Base-by-base conservation (phyloP, 179 eudicot genomes). In the Patellifolia procumbens region DNA sequence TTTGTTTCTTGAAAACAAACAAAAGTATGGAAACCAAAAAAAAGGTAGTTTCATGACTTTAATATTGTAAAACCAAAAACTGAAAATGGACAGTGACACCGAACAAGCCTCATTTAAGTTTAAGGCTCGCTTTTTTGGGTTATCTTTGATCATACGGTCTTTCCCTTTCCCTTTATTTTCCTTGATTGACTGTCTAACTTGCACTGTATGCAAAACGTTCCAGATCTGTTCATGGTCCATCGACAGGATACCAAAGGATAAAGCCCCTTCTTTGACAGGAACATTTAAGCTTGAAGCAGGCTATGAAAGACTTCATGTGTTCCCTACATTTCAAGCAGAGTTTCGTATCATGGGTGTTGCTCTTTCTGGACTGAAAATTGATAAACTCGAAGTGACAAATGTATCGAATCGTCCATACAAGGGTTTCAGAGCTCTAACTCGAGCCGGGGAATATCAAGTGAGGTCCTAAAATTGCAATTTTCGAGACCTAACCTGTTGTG, bases 141-240 rank as follows among this genome's bases (percentile, higher is more conserved):
- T 65, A 58, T 13, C n/a, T 62, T 62, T 62, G n/a, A 31, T 28
- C 51, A 29, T 13, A 34, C 34, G 62, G n/a, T 35, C 11, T 22
- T 8, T 42, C 9, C 1, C 22, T 24, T 42, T 68, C n/a, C 34
- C 32, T 6, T 7, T 48, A 24, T 0, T 42, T 12, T 67, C 3
- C 7, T 68, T 46, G 31, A 3, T 15, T 17, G 32, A 10, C 45
- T 11, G 12, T 34, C 45, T 65, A 46, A 70, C 39, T 59, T 12
- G 35, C 2, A n/a, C 48, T 43, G 26, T 48, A 8, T 31, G 28
- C 48, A 52, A 74, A 77, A 55, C 11, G 45, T 80, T 75, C 49
- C 92, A 92, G 98, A 88, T 86, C 2, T 92, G 98, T 79, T 87
- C 87, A n/a, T 94, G 98, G 97, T 86, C 85, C 42, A 86, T 94